Conservation (phyloP, 768 basidiomycete genomes). For the Tulasnella calospora region DNA sequence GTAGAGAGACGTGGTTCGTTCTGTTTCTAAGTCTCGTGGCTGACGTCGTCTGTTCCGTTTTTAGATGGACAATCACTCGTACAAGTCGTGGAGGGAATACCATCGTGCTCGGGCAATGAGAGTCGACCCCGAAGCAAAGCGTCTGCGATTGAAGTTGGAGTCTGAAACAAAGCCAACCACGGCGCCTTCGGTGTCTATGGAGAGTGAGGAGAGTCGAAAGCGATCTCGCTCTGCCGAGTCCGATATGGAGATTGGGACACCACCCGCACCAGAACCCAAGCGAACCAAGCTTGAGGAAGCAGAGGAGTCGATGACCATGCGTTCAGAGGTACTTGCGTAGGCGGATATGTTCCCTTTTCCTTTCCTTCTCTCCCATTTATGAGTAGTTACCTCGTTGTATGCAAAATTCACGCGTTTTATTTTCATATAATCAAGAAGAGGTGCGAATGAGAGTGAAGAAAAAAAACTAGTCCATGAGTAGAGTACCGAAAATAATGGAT, state of each 20-base stretch:
- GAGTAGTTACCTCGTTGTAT: background rate
- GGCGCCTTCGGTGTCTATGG: background rate
- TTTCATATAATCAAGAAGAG: background rate
- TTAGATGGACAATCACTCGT: conserved; percentile 23
- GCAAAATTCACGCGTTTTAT: background rate
- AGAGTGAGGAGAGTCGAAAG: background rate
- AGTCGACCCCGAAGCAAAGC: conserved; percentile 13
- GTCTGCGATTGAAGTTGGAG: conserved; percentile 7
- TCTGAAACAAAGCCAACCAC: background rate
- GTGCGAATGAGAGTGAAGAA: background rate
- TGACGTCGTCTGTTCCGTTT: background rate
- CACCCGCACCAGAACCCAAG: background rate
- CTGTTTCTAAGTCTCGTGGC: background rate
- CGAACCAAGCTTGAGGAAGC: background rate
- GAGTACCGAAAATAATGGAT: background rate
- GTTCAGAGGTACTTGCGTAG: background rate
- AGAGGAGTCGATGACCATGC: background rate
- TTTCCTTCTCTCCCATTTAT: background rate
- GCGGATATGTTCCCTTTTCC: background rate
- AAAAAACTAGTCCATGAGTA: background rate
- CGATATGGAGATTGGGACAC: background rate
- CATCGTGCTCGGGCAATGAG: conserved; percentile 14
- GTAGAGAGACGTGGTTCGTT: background rate
- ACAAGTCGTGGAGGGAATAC: conserved; percentile 23
- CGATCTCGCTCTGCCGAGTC: background rate